Base-by-base conservation (phyloP, 768 basidiomycete genomes). In the Leucogyrophana mollusca region DNA sequence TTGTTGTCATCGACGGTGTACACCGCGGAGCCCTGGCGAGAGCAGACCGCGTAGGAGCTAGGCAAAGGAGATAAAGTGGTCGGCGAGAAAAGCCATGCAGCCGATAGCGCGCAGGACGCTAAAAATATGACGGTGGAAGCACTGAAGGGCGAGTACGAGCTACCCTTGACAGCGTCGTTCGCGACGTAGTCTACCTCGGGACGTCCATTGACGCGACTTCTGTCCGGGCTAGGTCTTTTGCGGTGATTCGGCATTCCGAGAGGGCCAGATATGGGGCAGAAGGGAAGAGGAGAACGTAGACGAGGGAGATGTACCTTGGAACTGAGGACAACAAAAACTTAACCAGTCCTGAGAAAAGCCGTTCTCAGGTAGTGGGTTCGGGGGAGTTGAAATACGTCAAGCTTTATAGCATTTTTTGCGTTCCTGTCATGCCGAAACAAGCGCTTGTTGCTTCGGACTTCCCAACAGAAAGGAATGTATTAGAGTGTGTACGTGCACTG, bases 1-100 rank as follows among this genome's bases (percentile, higher is more conserved):
- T 77, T 73, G 23, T 60, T 45, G 5, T 65, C 61, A 57, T 90
- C 83, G n/a, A 88, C 83, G 14, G 83, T 85, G 55, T 88, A 87
- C 40, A 90, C 74, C 23, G 66, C 64, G 40, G 70, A 54, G 16
- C 71, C 72, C 9, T 74, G 65, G 40, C 58, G 71, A 22, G 86
- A 79, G 62, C 87, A 88, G n/a, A 89, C 53, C 1, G 78, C 82
- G 56, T 87, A 87, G 4, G 66, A 41, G n/a, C 57, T 45, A 3
- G 64, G 50, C 22, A 64, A 56, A 13, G 40, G 6, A 17, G 42
- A 21, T 21, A 51, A 30, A n/a, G 9, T 9, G 24, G 18, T 37
- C 14, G n/a, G 11, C 24, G 43, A 42, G 18, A 43, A 4, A 45
- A 53, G 54, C 17, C 63, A 30, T 22, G 53, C 33, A 23, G 20